Base-by-base conservation (phyloP, 2,329 filamentous ascomycete species). In the Fusarium sp. region DNA sequence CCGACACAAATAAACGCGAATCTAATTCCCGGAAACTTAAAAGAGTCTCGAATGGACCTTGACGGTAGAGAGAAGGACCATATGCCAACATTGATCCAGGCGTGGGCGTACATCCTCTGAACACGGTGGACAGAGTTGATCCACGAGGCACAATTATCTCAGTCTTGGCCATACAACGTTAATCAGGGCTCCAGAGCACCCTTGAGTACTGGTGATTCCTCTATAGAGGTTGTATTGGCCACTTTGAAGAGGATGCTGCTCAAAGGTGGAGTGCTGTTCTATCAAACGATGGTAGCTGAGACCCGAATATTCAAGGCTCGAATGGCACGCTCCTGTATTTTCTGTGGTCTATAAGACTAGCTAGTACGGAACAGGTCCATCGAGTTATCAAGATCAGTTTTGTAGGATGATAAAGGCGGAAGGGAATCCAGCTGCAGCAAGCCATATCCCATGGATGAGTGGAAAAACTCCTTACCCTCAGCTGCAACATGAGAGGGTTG, bases 111-210 rank as follows among this genome's bases (percentile, higher is more conserved):
- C 14, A 35, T 28, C 8, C n/a, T 58, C 18, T 48, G n/a, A 48
- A 12, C 18, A 26, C n/a, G 4, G 28, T 49, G 18, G 9, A 18
- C 26, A 11, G 15, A 42, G 20, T 56, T 24, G 17, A 56, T 24
- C 11, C 8, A 33, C 4, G 52, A n/a, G 26, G n/a, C 11, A 36
- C 28, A 48, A 13, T 3, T 35, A 36, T n/a, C 14, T 36, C 18
- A 36, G 20, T 11, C 10, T 49, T 20, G n/a, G 20, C 13, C 18
- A 55, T n/a, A 10, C 12, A 20, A 10, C 11, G 7, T 18, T 15
- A 36, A n/a, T 5, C 2, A 35, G n/a, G 10, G 2, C 42, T n/a
- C 20, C 9, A 7, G 6, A 17, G n/a, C 12, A 18, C 7, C 2
- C 20, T 22, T 7, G 12, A 26, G 7, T 20, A 36, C 14, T 36